Base-by-base conservation (phyloP, 1,284 basidiomycete species). In the Trichosporon sp. region DNA sequence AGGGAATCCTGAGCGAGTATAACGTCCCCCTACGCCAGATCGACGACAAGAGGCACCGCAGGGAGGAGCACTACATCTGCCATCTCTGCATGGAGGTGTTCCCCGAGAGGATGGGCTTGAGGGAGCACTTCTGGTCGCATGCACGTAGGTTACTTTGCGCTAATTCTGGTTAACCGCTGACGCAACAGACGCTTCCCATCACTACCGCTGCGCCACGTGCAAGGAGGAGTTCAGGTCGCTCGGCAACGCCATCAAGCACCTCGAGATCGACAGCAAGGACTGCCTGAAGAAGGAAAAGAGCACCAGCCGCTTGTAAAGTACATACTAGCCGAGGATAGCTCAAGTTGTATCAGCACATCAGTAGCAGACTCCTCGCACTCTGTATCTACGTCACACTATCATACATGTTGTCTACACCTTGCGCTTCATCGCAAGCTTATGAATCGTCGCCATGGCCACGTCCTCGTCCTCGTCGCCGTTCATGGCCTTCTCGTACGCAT, bases 381-480 rank as follows among this genome's bases (percentile, higher is more conserved):
- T 42, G 38, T 42, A 42, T 42, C 38, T n/a, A n/a, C n/a, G n/a
- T 42, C 47, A 51, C 23, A 51, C 21, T 51, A 25, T 25, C 23
- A 12, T 51, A 23, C 47, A 51, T 60, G 21, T 23, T 9, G 56
- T 12, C 29, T 60, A 60, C 56, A 31, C 56, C 29, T 60, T 60
- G 27, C 56, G 56, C 27, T 60, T 60, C 56, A 60, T 60, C 56
- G 56, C 56, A 31, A 60, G 56, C 56, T 60, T 60, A 23, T 60
- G 56, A 12, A 60, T 60, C 56, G 56, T 31, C 56, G 56, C 56
- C 18, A n/a, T 60, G 18, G 56, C 56, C 15, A 66, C 58, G 25
- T 69, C 68, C 2, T 68, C 68, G 2, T 58, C 68, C 4, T 72
- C 70, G 51, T 66, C 67, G 35, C 67, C 67, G 65, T 68, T 67